Conservation (phyloP, 805 yeast genomes). For the Jamesozyma lodderae region DNA sequence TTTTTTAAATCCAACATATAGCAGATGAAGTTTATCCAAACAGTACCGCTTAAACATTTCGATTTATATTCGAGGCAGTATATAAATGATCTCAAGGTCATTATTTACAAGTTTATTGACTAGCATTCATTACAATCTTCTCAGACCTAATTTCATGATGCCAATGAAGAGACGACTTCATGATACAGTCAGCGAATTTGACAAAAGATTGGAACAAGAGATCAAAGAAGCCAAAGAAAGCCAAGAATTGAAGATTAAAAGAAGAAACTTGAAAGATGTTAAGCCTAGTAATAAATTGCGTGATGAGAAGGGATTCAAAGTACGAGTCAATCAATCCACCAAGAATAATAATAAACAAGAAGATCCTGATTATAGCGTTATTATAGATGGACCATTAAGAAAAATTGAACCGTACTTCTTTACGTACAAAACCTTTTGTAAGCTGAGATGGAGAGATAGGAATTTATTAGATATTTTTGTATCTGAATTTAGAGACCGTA, state of each 20-base stretch:
- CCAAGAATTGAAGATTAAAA: constrained; percentile 8
- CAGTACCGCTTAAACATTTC: too few species aligned
- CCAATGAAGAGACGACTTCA: too few species aligned
- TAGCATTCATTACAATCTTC: too few species aligned
- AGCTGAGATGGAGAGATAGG: constrained; percentile 82
- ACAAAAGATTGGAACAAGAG: constrained; percentile 9
- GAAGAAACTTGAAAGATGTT: constrained; percentile 4
- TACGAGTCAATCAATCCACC: constrained; percentile 21
- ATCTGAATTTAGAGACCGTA: constrained; percentile 74
- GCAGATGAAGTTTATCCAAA: too few species aligned
- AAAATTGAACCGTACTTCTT: constrained; percentile 76
- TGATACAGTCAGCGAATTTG: constrained; percentile 12
- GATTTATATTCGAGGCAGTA: too few species aligned
- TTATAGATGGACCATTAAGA: constrained; percentile 53
- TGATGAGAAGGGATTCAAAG: constrained; percentile 28
- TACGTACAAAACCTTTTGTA: constrained; percentile 85
- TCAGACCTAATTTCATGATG: too few species aligned
- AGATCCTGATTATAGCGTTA: constrained; percentile 48
- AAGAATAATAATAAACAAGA: constrained; percentile 44
- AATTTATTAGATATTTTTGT: constrained; percentile 71
- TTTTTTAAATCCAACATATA: too few species aligned
- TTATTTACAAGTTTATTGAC: too few species aligned
- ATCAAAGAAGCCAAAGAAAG: constrained; percentile 9
- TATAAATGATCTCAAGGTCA: too few species aligned
- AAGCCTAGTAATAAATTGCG: constrained; percentile 9